A percentile compares a stretch with the other conserved stretches of the same genome.
Evolutionary conservation across 1,284 basidiomycete species (phyloP).

Genomic region (Ganoderma boninense): DNA sequence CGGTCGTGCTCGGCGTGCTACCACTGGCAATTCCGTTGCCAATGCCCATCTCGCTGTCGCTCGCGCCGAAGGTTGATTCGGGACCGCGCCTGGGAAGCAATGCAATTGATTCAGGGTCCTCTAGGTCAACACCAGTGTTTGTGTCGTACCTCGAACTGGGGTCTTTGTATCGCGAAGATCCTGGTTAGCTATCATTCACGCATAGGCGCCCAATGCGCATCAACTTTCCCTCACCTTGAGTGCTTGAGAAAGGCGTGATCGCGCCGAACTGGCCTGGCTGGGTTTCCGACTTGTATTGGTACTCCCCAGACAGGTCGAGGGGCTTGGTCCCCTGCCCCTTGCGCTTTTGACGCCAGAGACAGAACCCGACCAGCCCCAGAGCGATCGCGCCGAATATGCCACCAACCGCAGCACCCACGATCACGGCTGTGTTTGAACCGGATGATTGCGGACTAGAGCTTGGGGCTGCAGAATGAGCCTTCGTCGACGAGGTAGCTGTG

Average conservation of each 20-base stretch:
- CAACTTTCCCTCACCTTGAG: constrained; percentile 8
- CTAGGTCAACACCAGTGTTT: not conserved
- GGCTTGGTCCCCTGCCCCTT: constrained; percentile 18
- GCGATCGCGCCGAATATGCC: constrained; percentile 14
- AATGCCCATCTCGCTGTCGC: too few species aligned
- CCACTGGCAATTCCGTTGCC: not conserved
- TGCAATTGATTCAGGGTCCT: constrained; percentile 12
- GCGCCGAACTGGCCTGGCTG: constrained; percentile 8
- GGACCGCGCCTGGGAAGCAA: constrained; percentile 17
- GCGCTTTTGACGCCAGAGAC: constrained; percentile 16
- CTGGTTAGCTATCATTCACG: not conserved
- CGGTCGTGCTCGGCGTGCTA: not conserved
- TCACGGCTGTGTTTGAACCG: constrained; percentile 10
- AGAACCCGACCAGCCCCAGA: constrained; percentile 14
- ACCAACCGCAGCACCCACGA: constrained; percentile 27
- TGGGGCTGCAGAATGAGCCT: not conserved
- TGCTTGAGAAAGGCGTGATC: constrained; percentile 30
- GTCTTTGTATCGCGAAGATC: not conserved
- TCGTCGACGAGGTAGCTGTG: not conserved
- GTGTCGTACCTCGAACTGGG: constrained; percentile 15
- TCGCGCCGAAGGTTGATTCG: not conserved
- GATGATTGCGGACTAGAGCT: constrained; percentile 2
- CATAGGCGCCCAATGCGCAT: not conserved
- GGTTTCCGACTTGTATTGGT: constrained; percentile 14
- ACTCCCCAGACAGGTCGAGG: constrained; percentile 28